Evolutionary conservation across 2,329 filamentous ascomycete species (phyloP).

Genomic region (Lasiodiplodia citricola): DNA sequence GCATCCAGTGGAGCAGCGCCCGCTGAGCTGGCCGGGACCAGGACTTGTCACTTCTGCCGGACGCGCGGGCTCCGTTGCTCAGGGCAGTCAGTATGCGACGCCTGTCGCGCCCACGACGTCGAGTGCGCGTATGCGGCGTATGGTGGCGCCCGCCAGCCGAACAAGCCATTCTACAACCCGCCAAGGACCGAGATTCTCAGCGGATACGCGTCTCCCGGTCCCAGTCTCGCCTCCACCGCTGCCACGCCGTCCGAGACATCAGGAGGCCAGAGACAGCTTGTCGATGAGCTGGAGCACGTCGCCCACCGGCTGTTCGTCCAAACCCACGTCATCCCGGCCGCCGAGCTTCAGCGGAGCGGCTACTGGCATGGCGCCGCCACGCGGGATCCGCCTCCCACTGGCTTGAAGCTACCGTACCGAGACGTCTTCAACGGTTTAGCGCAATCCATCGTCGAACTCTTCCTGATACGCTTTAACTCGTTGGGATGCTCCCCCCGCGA

Average conservation of each 20-base stretch:
- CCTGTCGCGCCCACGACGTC: constrained; percentile 31
- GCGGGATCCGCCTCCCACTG: background rate
- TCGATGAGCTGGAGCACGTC: constrained; percentile 1
- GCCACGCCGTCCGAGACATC: background rate
- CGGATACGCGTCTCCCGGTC: background rate
- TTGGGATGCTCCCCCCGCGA: constrained; percentile 7
- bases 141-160: constrained; percentile 29
- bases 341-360: constrained; percentile 1
- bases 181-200: background rate
- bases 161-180: background rate
- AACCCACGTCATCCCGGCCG: background rate
- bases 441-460: constrained; percentile 9
- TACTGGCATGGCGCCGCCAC: constrained; percentile 11
- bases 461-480: background rate
- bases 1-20: background rate
- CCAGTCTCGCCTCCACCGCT: background rate
- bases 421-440: constrained; percentile 10
- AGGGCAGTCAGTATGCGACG: constrained; percentile 30
- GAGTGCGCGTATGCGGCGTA: constrained; percentile 33
- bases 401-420: constrained; percentile 6
- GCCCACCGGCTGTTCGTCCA: background rate
- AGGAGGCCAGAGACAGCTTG: background rate
- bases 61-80: constrained; percentile 32
- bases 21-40: background rate
- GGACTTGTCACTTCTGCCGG: constrained; percentile 32